Percentiles rank a stretch among this genome's conserved stretches.
phyloP scores from a whole-genome alignment of 257 asterid genomes.

The Solanum paucissectum region DNA sequence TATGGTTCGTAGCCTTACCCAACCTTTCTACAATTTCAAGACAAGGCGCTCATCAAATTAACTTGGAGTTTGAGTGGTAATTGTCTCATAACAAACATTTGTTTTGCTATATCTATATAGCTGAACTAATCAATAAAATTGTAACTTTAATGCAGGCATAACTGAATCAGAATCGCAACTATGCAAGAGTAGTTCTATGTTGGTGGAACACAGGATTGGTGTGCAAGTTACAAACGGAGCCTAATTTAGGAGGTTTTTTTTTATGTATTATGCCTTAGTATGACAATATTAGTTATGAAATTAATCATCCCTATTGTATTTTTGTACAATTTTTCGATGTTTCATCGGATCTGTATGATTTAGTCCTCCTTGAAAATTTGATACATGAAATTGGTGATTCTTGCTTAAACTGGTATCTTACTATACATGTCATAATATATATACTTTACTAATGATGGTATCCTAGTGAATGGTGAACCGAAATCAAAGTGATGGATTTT shows the following conservation, averaged over 20 bases:
- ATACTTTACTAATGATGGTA: no score
- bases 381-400: neutral
- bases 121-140: neutral
- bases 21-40: neutral
- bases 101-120: neutral
- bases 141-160: neutral
- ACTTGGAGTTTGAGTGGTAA: neutral
- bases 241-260: neutral
- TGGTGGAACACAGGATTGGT: neutral
- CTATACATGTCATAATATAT: no score
- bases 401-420: no score
- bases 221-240: neutral
- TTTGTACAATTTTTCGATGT: neutral
- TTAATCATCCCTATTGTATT: neutral
- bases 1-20: neutral
- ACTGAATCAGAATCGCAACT: neutral
- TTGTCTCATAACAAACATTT: neutral
- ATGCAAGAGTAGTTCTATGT: neutral
- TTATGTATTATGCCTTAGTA: neutral
- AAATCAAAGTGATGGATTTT: no score
- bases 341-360: neutral
- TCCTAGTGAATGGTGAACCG: no score
- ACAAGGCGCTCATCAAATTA: neutral
- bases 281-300: neutral
- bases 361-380: neutral